Evolutionary conservation across 2,329 filamentous ascomycete species (phyloP).

Genomic region (Neonectria ditissima): DNA sequence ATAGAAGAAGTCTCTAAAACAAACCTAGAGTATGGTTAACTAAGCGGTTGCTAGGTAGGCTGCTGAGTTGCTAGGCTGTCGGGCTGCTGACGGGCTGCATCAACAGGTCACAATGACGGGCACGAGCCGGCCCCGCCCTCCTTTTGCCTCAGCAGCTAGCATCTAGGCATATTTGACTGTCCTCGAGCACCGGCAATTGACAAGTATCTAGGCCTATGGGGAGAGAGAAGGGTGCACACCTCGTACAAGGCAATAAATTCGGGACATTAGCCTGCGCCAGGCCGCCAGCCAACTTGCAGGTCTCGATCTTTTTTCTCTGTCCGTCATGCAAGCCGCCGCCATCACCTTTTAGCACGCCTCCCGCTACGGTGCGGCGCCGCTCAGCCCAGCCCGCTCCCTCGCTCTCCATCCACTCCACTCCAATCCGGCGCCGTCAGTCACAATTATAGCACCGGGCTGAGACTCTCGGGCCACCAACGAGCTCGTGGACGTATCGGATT

Average conservation of each 20-base stretch:
- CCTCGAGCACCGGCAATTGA: too few species aligned
- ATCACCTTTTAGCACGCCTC: not conserved
- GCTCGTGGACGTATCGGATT: conserved; percentile 18
- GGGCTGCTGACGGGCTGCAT: conserved; percentile 24
- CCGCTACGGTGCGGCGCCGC: not conserved
- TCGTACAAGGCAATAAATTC: not conserved
- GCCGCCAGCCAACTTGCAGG: too few species aligned
- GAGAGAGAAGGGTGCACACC: too few species aligned
- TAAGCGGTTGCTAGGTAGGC: not conserved
- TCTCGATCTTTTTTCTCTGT: too few species aligned
- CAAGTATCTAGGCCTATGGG: too few species aligned
- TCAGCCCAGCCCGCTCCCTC: not conserved
- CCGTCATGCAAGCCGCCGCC: not conserved
- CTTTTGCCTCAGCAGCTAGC: not conserved
- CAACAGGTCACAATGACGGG: not conserved
- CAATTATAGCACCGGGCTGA: conserved; percentile 42
- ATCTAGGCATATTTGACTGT: too few species aligned
- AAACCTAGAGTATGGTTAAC: not conserved
- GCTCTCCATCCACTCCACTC: too few species aligned
- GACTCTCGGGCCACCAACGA: conserved; percentile 14
- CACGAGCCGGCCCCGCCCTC: too few species aligned
- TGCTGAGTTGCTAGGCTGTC: not conserved
- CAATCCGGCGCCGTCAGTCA: conserved; percentile 18
- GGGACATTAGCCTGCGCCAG: not conserved
- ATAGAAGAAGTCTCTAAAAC: not conserved